A percentile compares a stretch with the other conserved stretches of the same genome.
Evolutionary conservation across 2,329 filamentous ascomycete species (phyloP).

Genomic region (Curvularia eragrostidis): DNA sequence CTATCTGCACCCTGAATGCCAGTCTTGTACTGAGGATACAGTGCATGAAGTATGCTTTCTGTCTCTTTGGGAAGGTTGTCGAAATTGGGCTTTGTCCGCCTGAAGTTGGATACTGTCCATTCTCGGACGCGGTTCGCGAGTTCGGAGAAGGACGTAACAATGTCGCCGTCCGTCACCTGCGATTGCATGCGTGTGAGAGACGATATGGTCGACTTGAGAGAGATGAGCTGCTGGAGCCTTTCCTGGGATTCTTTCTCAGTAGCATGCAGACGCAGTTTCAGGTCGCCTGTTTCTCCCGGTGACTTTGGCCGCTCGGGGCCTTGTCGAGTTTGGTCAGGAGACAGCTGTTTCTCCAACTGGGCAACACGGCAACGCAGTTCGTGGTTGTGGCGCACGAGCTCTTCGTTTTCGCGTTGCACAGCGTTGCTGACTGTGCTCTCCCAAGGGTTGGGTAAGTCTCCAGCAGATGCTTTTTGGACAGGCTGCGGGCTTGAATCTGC

Average conservation of each 20-base stretch:
- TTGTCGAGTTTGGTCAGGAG: conserved; percentile 26
- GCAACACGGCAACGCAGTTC: conserved; percentile 32
- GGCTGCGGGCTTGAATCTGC: conserved; percentile 31
- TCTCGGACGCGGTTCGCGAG: conserved; percentile 74
- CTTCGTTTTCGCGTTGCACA: conserved; percentile 13
- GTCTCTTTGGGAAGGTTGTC: conserved; percentile 27
- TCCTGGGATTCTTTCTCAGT: conserved; percentile 63
- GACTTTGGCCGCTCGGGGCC: conserved; percentile 2
- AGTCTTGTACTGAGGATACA: conserved; percentile 26
- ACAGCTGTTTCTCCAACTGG: conserved; percentile 37
- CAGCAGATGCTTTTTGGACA: conserved; percentile 5
- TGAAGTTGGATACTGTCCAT: conserved; percentile 74
- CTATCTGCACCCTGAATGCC: conserved; percentile 28
- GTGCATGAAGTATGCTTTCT: conserved; percentile 19
- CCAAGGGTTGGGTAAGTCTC: conserved; percentile 2
- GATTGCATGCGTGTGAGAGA: conserved; percentile 67
- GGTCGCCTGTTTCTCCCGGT: conserved; percentile 35
- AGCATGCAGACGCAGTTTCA: conserved; percentile 41
- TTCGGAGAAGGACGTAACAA: conserved; percentile 66
- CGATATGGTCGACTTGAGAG: conserved; percentile 75
- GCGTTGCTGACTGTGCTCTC: not conserved
- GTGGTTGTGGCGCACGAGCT: conserved; percentile 33
- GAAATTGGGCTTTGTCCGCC: conserved; percentile 62
- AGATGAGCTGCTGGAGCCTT: conserved; percentile 66
- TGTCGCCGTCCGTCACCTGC: conserved; percentile 69